These are phyloP conservation scores for Cryptococcus sp. DNA, from an alignment of 1,284 basidiomycete genomes.

Conservation along the genomic window DNA sequence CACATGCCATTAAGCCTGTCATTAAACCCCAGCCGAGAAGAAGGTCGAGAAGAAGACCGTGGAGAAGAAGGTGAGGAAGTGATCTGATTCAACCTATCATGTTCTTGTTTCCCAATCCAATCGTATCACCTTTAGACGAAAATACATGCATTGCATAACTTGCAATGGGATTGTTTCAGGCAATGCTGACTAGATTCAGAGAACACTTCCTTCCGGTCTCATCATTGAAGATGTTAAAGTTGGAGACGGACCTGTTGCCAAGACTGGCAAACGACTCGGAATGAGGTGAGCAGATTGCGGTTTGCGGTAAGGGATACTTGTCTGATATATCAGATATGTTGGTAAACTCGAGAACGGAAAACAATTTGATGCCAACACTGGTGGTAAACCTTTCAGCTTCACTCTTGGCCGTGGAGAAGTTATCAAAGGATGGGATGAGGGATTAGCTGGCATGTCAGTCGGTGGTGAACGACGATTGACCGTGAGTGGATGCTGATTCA, in stretches of 20 bases:
- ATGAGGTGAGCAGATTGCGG: slow-evolving; percentile 60
- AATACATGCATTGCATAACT: not conserved
- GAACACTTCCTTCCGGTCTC: slow-evolving; percentile 65
- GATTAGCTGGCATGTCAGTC: slow-evolving; percentile 84
- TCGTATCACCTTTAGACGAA: not conserved
- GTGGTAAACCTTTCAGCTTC: slow-evolving; percentile 87
- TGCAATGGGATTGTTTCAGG: not conserved
- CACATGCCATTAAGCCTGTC: slow-evolving; percentile 37
- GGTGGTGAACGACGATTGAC: slow-evolving; percentile 82
- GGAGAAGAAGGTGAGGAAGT: slow-evolving; percentile 44
- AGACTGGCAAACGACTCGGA: slow-evolving; percentile 73
- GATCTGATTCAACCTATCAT: slow-evolving; percentile 1
- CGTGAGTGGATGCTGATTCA: slow-evolving; percentile 53
- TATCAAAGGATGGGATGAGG: slow-evolving; percentile 93
- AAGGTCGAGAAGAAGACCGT: slow-evolving; percentile 37
- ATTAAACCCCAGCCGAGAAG: slow-evolving; percentile 9
- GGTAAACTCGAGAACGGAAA: slow-evolving; percentile 76
- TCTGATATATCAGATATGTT: slow-evolving; percentile 32
- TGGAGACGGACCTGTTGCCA: slow-evolving; percentile 76
- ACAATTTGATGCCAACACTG: slow-evolving; percentile 82
- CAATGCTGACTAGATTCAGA: slow-evolving; percentile 25
- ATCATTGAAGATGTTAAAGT: slow-evolving; percentile 71
- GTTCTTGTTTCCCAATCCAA: not conserved
- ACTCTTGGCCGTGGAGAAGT: slow-evolving; percentile 82
- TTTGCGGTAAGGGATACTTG: not conserved